Evolutionary conservation across 2,329 filamentous ascomycete genomes (phyloP).

Genomic region (Aspergillus thermomutatus): DNA sequence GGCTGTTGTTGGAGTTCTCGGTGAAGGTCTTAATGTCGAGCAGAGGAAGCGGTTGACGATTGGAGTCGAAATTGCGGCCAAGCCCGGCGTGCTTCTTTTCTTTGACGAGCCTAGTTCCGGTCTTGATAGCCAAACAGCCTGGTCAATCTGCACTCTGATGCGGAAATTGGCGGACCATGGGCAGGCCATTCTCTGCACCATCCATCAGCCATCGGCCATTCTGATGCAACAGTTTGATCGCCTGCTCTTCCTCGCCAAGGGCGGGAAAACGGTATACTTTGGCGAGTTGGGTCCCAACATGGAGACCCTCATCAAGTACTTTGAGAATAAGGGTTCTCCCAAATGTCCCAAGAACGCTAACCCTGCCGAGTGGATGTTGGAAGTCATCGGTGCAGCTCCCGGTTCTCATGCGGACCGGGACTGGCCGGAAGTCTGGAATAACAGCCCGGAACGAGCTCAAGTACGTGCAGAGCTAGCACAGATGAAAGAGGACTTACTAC

Average conservation of each 20-base stretch:
- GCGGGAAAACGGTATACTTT: constrained; percentile 65
- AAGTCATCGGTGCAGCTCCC: constrained; percentile 55
- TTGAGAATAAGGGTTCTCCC: constrained; percentile 59
- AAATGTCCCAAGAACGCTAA: constrained; percentile 61
- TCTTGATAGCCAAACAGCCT: constrained; percentile 85
- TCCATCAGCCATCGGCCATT: constrained; percentile 89
- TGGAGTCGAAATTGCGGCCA: constrained; percentile 87
- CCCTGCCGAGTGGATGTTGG: constrained; percentile 65
- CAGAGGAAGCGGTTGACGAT: constrained; percentile 76
- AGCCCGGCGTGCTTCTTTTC: constrained; percentile 81
- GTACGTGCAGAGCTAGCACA: constrained; percentile 48
- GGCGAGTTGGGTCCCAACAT: constrained; percentile 61
- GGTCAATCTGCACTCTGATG: constrained; percentile 80
- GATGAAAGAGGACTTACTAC: constrained; percentile 27
- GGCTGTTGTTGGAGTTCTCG: constrained; percentile 80
- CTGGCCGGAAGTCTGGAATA: constrained; percentile 61
- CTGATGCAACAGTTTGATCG: constrained; percentile 78
- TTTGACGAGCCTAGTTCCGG: constrained; percentile 92
- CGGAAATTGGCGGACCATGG: constrained; percentile 84
- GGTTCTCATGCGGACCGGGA: constrained; percentile 58
- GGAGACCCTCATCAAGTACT: constrained; percentile 57
- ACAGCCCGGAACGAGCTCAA: constrained; percentile 51
- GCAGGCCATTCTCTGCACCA: constrained; percentile 90
- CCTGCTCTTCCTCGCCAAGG: constrained; percentile 59
- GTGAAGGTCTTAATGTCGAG: constrained; percentile 65